Percentiles rank a stretch among this genome's conserved stretches.
Evolutionary conservation across 257 asterid genomes (phyloP).

Genomic region (Solanum acaule): DNA sequence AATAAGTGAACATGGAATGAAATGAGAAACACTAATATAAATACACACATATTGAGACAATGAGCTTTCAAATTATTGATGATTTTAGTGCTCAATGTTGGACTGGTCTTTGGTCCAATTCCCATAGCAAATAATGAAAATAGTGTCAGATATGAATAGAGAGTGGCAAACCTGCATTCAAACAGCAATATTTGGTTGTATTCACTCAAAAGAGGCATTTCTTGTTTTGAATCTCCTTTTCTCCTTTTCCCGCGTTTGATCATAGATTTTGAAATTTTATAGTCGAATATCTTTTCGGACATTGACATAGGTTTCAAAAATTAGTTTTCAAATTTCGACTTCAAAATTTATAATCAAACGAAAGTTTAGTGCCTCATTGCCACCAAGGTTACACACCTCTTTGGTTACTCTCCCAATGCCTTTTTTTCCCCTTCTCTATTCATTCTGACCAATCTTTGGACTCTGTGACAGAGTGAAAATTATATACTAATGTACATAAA

Average conservation of each 20-base stretch:
- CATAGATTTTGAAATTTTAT: background rate
- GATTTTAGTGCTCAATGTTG: slow-evolving; percentile 22
- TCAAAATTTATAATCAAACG: background rate
- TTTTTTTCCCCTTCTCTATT: background rate
- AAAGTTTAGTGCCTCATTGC: slow-evolving; percentile 1
- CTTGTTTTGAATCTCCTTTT: background rate
- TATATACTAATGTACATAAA: background rate
- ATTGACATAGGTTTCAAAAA: accelerated
- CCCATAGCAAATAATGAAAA: slow-evolving; percentile 45
- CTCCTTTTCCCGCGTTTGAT: background rate
- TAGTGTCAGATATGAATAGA: slow-evolving; percentile 30
- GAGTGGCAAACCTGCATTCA: background rate
- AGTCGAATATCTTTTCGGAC: accelerated
- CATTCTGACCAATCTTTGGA: slow-evolving; percentile 34
- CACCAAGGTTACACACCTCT: background rate
- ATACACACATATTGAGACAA: background rate
- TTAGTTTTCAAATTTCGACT: accelerated
- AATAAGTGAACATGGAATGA: background rate
- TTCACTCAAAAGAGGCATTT: background rate
- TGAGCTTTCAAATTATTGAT: background rate
- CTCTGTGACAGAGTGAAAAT: slow-evolving; percentile 12
- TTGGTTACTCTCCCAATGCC: slow-evolving; percentile 35
- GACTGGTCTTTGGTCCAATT: slow-evolving; percentile 77
- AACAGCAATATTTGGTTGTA: background rate
- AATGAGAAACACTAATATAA: background rate